Conservation (phyloP, 257 asterid species). For the Voacanga thouarsii region DNA sequence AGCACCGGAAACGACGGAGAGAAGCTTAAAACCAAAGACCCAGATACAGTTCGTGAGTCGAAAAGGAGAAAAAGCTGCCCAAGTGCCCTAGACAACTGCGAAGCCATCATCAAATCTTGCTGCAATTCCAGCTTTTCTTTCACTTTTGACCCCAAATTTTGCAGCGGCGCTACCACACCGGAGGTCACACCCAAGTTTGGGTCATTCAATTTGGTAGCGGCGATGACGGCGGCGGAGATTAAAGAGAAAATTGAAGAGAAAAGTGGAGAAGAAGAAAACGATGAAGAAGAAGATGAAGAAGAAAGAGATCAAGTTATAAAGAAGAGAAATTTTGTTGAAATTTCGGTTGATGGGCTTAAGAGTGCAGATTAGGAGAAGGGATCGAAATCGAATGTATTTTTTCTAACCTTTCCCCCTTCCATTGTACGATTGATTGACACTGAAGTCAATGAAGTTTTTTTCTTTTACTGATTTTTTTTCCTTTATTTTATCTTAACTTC, state of each 20-base stretch:
- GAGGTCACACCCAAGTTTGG: conserved; percentile 29
- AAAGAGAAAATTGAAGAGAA: conserved; percentile 3
- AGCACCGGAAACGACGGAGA: background rate
- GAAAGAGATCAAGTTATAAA: background rate
- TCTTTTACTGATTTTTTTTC: background rate
- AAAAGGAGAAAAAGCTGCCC: conserved; percentile 22
- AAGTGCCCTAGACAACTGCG: conserved; percentile 17
- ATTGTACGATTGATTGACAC: conserved; percentile 17
- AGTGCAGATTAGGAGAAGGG: conserved; percentile 5
- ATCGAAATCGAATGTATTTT: background rate
- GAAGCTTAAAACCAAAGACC: background rate
- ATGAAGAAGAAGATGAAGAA: background rate
- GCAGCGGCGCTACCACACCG: conserved; percentile 19
- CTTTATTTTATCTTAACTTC: no score
- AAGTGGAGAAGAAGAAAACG: background rate
- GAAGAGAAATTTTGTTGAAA: conserved; percentile 6
- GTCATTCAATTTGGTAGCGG: conserved; percentile 19
- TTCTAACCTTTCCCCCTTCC: background rate
- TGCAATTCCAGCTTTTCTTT: conserved; percentile 10
- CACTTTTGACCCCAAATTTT: conserved; percentile 19
- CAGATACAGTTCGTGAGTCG: conserved; percentile 9
- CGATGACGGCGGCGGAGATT: background rate
- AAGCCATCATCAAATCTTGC: conserved; percentile 14
- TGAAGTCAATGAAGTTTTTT: conserved; percentile 6
- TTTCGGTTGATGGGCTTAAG: conserved; percentile 13